A percentile compares a stretch with the other conserved stretches of the same genome.
Evolutionary conservation across 768 basidiomycete species (phyloP).

Genomic region (Podaxis mareebaensis): DNA sequence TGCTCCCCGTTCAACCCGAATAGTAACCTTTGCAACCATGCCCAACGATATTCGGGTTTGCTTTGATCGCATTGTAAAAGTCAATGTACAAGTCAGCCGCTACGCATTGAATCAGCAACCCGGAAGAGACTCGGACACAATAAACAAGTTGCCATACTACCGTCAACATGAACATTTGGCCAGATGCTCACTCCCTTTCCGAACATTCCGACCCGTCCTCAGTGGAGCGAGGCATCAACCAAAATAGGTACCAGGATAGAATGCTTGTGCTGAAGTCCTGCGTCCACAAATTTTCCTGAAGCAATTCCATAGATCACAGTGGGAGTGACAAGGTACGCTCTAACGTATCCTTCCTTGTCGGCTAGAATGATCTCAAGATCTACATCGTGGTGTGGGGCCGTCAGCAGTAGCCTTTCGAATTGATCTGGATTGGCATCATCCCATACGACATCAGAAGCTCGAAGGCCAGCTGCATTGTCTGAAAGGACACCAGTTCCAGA

Average conservation of each 20-base stretch:
- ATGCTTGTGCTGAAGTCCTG: constrained; percentile 47
- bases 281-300: constrained; percentile 44
- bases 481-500: constrained; percentile 40
- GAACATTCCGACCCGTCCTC: constrained; percentile 50
- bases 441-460: constrained; percentile 40
- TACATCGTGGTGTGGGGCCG: constrained; percentile 48
- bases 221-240: constrained; percentile 37
- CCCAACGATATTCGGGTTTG: constrained; percentile 28
- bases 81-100: constrained; percentile 42
- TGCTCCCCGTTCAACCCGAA: constrained; percentile 51
- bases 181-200: constrained; percentile 55
- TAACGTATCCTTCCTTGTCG: constrained; percentile 49
- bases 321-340: constrained; percentile 54
- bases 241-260: constrained; percentile 53
- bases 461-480: constrained; percentile 44
- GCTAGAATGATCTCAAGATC: constrained; percentile 50
- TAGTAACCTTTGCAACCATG: constrained; percentile 49
- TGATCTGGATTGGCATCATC: constrained; percentile 46
- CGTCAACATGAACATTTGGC: constrained; percentile 56
- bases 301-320: constrained; percentile 55
- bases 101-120: constrained; percentile 19
- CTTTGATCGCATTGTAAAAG: constrained; percentile 38
- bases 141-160: constrained; percentile 34
- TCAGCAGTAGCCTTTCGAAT: constrained; percentile 45
- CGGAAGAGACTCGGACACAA: background rate